These are phyloP conservation scores for Nicotiana paniculata DNA, from an alignment of 257 asterid genomes.

Conservation along the genomic window DNA sequence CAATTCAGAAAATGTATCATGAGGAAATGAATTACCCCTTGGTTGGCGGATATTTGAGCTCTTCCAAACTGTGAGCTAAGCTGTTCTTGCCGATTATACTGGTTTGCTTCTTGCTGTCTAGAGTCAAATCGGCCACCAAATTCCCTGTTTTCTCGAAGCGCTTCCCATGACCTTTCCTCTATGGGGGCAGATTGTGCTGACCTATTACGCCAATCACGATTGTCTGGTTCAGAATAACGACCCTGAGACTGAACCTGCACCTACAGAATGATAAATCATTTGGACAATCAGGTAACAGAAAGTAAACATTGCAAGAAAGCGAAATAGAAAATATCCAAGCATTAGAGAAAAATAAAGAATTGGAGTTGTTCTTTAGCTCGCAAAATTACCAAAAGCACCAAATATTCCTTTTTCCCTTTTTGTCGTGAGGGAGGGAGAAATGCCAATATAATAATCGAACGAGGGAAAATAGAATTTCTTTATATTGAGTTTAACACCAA, in stretches of 20 bases:
- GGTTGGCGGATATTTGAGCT: constrained; percentile 51
- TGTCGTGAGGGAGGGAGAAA: neutral
- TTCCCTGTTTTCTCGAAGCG: constrained; percentile 37
- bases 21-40: constrained; percentile 28
- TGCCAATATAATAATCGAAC: neutral
- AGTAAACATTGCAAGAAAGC: neutral
- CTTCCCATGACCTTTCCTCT: constrained; percentile 44
- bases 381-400: neutral
- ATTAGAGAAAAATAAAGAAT: neutral
- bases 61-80: constrained; percentile 29
- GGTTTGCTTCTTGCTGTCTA: constrained; percentile 11
- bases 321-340: neutral
- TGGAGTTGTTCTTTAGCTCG: neutral
- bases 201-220: constrained; percentile 57
- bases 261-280: constrained; percentile 17
- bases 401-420: neutral
- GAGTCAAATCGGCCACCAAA: neutral
- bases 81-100: constrained; percentile 26
- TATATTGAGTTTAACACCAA: neutral
- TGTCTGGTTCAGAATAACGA: constrained; percentile 64
- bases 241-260: constrained; percentile 29
- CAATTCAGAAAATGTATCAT: neutral
- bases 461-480: neutral
- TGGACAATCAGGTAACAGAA: neutral
- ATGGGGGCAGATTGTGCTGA: constrained; percentile 31